phyloP scores from a whole-genome alignment of 83 land plant genomes.

The Picea abies region DNA sequence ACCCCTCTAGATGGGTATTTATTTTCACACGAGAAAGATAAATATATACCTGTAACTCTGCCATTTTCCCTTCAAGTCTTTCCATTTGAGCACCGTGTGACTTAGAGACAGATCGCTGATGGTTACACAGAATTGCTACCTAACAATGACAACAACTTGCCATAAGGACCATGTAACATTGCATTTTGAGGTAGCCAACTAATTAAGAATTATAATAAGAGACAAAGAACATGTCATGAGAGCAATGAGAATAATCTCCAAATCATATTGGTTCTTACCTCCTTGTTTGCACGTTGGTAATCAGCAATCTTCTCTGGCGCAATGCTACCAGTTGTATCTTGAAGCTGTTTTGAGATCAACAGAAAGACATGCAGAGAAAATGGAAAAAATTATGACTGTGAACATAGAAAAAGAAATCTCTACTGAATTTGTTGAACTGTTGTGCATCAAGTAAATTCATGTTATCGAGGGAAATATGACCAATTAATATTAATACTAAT shows the following conservation, averaged over 20 bases:
- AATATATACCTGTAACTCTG: slow-evolving; percentile 66
- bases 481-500: background rate
- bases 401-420: background rate
- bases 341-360: slow-evolving; percentile 48
- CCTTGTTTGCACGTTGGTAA: slow-evolving; percentile 90
- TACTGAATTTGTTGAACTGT: background rate
- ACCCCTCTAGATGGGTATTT: background rate
- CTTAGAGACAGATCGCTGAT: slow-evolving; percentile 96
- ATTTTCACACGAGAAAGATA: background rate
- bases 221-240: background rate
- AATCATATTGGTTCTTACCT: slow-evolving; percentile 47
- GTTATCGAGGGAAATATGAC: background rate
- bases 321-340: slow-evolving; percentile 57
- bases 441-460: background rate
- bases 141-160: slow-evolving; percentile 15
- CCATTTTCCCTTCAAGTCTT: slow-evolving; percentile 73
- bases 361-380: background rate
- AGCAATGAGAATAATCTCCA: background rate
- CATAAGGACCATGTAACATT: background rate
- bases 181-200: background rate
- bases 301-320: slow-evolving; percentile 65
- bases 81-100: slow-evolving; percentile 83
- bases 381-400: background rate
- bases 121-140: slow-evolving; percentile 99
- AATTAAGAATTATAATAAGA: background rate